Evolutionary conservation across 768 basidiomycete species (phyloP), one percentile per base, ranked within the genome.

Genomic region (Leccinum olivaceopallidum): DNA sequence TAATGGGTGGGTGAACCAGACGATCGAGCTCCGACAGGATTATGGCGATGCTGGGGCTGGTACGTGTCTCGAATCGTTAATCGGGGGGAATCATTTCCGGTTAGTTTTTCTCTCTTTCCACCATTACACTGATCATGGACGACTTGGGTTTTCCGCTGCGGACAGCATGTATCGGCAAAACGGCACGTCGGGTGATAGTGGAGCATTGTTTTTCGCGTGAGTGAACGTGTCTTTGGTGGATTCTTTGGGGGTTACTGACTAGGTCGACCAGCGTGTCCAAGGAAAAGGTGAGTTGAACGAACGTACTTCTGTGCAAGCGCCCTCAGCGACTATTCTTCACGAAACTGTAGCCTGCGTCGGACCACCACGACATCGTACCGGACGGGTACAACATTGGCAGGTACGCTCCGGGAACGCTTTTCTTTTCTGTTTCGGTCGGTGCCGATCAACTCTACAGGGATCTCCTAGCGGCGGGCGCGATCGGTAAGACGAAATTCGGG

Each of bases 201-300:
- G 77, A 1, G 80, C 81, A 4, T 69, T 88, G 30, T 90, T 89
- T 71, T 76, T 86, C 18, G 84, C 83, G 83, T 85, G 68, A 65
- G 83, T 73, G 2, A 20, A 20, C 10, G 1, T 18, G 6, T 10
- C 4, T 16, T 20, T 12, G n/a, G n/a, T 20, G 20, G 24, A 5
- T 26, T 16, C 8, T 16, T 50, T 50, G 22, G 1, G 24, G 8
- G 49, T 26, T 2, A 49, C 12, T 50, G 49, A 24, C 22, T 9
- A 22, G 48, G 14, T 34, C n/a, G 2, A 34, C 24, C 60, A 82
- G 83, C 3, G 78, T 81, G 12, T 84, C 83, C 32, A 60, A 80
- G 62, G 83, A 85, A 69, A 75, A 83, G 73, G 74, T 77, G 2
- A 56, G 57, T 2, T 6, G 2, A 14, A 18, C 6, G 5, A 47